phyloP scores from a whole-genome alignment of 106 monocot genomes.

The Dioscorea dumetorum region DNA sequence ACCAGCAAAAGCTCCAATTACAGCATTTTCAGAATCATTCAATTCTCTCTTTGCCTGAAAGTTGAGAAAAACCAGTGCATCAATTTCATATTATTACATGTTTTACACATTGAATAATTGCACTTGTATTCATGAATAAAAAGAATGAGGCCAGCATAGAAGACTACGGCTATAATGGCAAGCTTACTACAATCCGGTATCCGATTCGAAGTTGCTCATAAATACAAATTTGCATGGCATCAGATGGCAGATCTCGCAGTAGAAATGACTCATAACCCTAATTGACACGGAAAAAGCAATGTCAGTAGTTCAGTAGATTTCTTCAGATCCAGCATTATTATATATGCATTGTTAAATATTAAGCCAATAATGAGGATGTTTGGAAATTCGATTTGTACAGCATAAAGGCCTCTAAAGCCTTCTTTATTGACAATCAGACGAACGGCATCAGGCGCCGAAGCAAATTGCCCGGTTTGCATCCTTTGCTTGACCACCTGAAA shows the following conservation, averaged over 20 bases:
- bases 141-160: neutral
- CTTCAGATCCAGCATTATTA: neutral
- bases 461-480: conserved; percentile 95
- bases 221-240: conserved; percentile 96
- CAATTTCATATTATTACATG: no score
- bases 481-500: conserved; percentile 94
- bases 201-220: conserved; percentile 97
- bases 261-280: conserved; percentile 94
- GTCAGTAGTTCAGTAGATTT: neutral
- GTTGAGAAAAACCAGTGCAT: neutral
- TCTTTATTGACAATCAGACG: conserved; percentile 84
- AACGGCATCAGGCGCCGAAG: conserved; percentile 78
- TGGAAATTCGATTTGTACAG: conserved; percentile 34
- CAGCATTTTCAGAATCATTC: conserved; percentile 87
- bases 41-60: conserved; percentile 75
- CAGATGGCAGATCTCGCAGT: conserved; percentile 91
- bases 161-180: neutral
- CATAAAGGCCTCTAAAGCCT: conserved; percentile 89
- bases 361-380: neutral
- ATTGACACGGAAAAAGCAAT: neutral
- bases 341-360: neutral
- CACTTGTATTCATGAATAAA: neutral
- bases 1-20: conserved; percentile 96
- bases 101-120: no score
- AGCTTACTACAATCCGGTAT: conserved; percentile 69